These are phyloP conservation scores for Cnidoscolus chayamansa DNA, from an alignment of 441 rosid species.

Conservation along the genomic window DNA sequence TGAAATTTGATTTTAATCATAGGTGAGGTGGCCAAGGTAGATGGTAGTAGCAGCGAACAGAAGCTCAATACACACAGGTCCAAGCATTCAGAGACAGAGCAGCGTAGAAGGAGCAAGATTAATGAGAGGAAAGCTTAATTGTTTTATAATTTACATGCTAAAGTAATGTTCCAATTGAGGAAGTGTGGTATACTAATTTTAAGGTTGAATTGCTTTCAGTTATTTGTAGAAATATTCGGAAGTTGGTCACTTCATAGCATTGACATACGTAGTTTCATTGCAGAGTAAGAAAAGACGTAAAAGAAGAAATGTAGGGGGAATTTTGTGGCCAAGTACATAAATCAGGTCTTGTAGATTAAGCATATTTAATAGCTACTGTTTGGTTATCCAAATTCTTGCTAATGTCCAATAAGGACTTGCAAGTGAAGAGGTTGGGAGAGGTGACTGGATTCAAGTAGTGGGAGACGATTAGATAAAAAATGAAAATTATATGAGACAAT, in stretches of 20 bases:
- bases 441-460: background rate
- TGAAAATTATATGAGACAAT: background rate
- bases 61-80: slow-evolving; percentile 83
- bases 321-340: background rate
- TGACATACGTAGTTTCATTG: background rate
- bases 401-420: background rate
- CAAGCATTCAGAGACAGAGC: slow-evolving; percentile 97
- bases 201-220: background rate
- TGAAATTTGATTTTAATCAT: background rate
- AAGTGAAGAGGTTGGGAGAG: background rate
- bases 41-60: slow-evolving; percentile 53
- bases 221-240: background rate
- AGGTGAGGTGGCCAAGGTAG: slow-evolving; percentile 40
- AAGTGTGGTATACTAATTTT: background rate
- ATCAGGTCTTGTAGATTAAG: background rate
- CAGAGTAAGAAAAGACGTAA: background rate
- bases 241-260: background rate
- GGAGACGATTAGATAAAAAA: background rate
- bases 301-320: background rate
- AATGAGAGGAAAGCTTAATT: slow-evolving; percentile 59
- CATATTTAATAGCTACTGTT: too few relatives aligned
- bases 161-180: background rate
- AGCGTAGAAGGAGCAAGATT: slow-evolving; percentile 91
- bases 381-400: background rate
- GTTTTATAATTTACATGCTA: background rate